Conservation (phyloP, 139 green algal species). For the Ettlia oleoabundans region DNA sequence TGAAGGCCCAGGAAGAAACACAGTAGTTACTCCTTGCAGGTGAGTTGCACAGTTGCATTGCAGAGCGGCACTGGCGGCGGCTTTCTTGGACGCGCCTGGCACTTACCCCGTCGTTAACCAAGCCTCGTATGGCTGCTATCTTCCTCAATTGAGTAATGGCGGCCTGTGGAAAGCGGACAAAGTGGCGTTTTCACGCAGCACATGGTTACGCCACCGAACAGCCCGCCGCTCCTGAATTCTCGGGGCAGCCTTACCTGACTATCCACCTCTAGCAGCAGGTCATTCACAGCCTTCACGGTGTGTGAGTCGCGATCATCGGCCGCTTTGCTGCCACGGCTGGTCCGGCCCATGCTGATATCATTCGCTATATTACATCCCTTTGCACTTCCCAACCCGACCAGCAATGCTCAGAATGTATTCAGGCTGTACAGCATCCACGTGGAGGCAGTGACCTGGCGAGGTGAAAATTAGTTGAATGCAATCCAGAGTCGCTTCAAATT, state of each 20-base stretch:
- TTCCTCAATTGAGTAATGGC: slow-evolving; percentile 69
- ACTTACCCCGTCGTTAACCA: slow-evolving; percentile 66
- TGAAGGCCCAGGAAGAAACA: no score
- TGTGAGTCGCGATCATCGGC: slow-evolving; percentile 7
- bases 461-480: no score
- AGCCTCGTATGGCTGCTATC: slow-evolving; percentile 68
- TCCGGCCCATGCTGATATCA: background rate
- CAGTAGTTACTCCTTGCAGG: no score
- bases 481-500: no score
- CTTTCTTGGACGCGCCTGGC: background rate
- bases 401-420: no score
- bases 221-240: background rate
- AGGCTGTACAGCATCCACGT: no score
- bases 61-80: background rate
- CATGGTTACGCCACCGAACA: background rate
- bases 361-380: no score
- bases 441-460: no score
- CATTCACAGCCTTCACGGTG: slow-evolving; percentile 34
- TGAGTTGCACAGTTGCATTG: background rate
- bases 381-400: no score
- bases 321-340: background rate
- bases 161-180: slow-evolving; percentile 29
- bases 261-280: slow-evolving; percentile 12
- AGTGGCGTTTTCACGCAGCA: background rate
- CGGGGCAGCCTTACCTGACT: no score